Evolutionary conservation across 805 yeast genomes (phyloP).

Genomic region (Yamadazyma kitorensis): DNA sequence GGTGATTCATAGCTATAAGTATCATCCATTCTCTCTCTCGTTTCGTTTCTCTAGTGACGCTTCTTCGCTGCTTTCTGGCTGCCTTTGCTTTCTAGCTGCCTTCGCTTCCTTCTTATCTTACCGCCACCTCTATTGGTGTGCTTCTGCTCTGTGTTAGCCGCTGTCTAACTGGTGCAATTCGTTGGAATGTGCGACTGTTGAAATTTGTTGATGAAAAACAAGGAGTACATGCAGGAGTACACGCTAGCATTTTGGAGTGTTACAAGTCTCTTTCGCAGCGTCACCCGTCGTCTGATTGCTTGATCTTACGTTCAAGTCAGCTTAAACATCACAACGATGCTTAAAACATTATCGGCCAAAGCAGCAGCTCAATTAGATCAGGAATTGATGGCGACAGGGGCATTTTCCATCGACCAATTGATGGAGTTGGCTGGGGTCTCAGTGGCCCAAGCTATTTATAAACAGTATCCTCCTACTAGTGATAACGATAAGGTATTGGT

Average conservation of each 20-base stretch:
- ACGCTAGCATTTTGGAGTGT: no score
- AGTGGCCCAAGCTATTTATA: slow-evolving; percentile 82
- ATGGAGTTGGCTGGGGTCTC: slow-evolving; percentile 97
- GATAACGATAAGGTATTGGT: slow-evolving; percentile 51
- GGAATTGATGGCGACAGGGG: slow-evolving; percentile 83
- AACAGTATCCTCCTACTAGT: slow-evolving; percentile 55
- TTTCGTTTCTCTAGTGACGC: not conserved
- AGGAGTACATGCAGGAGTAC: slow-evolving; percentile 2
- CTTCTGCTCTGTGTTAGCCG: not conserved
- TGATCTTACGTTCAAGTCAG: no score
- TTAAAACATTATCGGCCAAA: slow-evolving; percentile 34
- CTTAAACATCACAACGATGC: no score
- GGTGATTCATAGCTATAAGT: slow-evolving; percentile 27
- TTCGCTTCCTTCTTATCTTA: not conserved
- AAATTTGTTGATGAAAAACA: no score
- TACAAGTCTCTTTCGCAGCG: no score
- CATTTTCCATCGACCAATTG: slow-evolving; percentile 78
- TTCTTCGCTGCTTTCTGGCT: not conserved
- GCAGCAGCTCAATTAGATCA: slow-evolving; percentile 77
- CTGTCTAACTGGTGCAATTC: not conserved
- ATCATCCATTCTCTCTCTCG: slow-evolving; percentile 17
- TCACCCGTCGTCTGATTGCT: no score
- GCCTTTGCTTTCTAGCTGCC: not conserved
- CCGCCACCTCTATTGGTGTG: not conserved
- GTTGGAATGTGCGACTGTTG: not conserved